phyloP scores from a whole-genome alignment of 768 basidiomycete species.

The Dioszegia crocea region DNA sequence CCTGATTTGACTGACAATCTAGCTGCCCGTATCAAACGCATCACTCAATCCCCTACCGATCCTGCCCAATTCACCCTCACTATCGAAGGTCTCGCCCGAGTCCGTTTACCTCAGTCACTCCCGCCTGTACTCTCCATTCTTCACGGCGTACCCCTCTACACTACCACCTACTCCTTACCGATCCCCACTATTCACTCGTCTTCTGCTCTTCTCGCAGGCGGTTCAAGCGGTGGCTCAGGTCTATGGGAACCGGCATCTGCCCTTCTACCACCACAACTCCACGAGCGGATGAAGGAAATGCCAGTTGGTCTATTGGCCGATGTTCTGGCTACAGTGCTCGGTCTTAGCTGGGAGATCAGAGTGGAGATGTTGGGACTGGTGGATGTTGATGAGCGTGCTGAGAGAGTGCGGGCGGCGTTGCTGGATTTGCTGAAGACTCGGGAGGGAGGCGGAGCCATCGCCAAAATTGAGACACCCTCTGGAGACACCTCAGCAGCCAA shows the following conservation, averaged over 20 bases:
- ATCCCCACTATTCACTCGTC: slow-evolving; percentile 50
- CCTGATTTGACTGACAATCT: neutral
- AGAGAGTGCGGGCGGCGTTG: slow-evolving; percentile 14
- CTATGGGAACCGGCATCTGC: slow-evolving; percentile 8
- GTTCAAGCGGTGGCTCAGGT: neutral
- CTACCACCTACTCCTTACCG: slow-evolving; percentile 66
- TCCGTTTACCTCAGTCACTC: slow-evolving; percentile 39
- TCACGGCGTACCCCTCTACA: slow-evolving; percentile 55
- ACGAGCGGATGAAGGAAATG: slow-evolving; percentile 18
- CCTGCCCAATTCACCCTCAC: slow-evolving; percentile 17
- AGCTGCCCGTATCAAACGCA: slow-evolving; percentile 33
- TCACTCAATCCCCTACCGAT: slow-evolving; percentile 20
- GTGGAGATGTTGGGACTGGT: slow-evolving; percentile 34
- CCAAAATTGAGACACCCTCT: neutral
- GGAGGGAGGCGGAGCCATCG: neutral
- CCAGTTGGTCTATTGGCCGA: slow-evolving; percentile 37
- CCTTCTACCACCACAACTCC: slow-evolving; percentile 27
- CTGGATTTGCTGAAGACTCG: slow-evolving; percentile 11
- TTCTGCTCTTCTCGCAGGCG: slow-evolving; percentile 16
- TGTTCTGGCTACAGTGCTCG: slow-evolving; percentile 30
- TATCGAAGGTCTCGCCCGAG: slow-evolving; percentile 33
- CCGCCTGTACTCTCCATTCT: slow-evolving; percentile 38
- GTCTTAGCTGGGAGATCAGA: slow-evolving; percentile 32
- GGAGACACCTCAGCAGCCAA: neutral
- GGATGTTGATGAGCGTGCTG: slow-evolving; percentile 25